A percentile compares a stretch with the other conserved stretches of the same genome.
Evolutionary conservation across 768 basidiomycete genomes (phyloP).

Genomic region (Phylloporus arenicola): DNA sequence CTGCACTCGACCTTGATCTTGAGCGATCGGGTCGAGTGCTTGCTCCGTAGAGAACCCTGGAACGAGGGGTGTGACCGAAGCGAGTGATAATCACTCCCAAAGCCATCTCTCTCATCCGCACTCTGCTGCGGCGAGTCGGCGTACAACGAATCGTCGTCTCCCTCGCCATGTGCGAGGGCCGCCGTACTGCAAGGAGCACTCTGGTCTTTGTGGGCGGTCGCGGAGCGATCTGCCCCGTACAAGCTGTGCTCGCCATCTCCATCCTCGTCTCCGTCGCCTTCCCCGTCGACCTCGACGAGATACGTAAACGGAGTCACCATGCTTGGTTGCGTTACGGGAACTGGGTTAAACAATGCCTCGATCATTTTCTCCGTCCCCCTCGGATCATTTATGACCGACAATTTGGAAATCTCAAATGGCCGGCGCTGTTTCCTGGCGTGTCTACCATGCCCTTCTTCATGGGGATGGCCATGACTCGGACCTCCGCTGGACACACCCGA

Average conservation of each 20-base stretch:
- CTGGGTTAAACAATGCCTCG: conserved; percentile 76
- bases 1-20: conserved; percentile 6
- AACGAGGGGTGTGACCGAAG: conserved; percentile 22
- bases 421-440: conserved; percentile 21
- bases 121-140: conserved; percentile 16
- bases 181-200: neutral
- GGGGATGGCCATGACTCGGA: neutral
- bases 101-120: conserved; percentile 1
- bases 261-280: conserved; percentile 13
- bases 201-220: neutral
- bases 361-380: conserved; percentile 69
- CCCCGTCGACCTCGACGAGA: conserved; percentile 26
- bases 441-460: neutral
- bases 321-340: conserved; percentile 33
- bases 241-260: conserved; percentile 8
- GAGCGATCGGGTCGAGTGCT: conserved; percentile 17
- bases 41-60: conserved; percentile 20
- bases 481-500: neutral
- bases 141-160: conserved; percentile 21
- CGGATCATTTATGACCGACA: conserved; percentile 53
- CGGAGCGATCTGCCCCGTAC: neutral
- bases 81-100: conserved; percentile 28
- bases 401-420: conserved; percentile 29
- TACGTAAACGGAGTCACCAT: conserved; percentile 35
- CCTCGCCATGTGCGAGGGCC: conserved; percentile 1